Base-by-base conservation (phyloP, 192 early-diverging fungal species). In the Globomyces pollinis-pini region DNA sequence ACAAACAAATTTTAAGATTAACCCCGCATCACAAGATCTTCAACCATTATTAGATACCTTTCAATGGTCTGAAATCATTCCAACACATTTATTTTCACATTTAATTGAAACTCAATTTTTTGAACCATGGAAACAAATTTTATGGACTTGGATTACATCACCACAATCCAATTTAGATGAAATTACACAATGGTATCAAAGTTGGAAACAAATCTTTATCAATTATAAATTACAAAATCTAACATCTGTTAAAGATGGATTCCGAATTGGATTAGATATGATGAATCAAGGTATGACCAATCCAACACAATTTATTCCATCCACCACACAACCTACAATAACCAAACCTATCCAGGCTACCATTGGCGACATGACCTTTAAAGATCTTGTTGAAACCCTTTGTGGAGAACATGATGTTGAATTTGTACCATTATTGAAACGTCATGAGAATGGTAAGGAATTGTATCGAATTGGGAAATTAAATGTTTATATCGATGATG, bases 71-170 rank as follows among this genome's bases (percentile, higher is more conserved):
- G 52, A 59, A n/a, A 41, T 83, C 24, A 61, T 79, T 12, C 72
- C 80, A 0, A 57, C 60, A 24, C 69, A 68, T 0, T 59, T 84
- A 0, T 69, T 89, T 36, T 70, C 70, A 9, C 75, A 83, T 52
- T 55, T 89, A 28, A 43, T 90, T 3, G 82, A 84, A 45, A 83
- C 81, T 33, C 89, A 89, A 52, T 86, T 94, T 53, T 91, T 91
- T 59, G 78, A 83, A 11, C 81, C 86, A 52, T 94, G 91, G 90
- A 71, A 84, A 8, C 51, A 75, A 49, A 75, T 80, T 4, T 69
- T 91, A 5, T 80, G 84, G 64, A 49, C 68, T 28, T 93, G 89
- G 89, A 73, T 91, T 5, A 71, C 68, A 3, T 67, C 73, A 24
- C 62, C 75, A 5, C 29, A 41, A 32, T 70, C 75, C 6, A 74